Base-by-base conservation (phyloP, 2,329 filamentous ascomycete species). In the Sclerotinia subarctica region DNA sequence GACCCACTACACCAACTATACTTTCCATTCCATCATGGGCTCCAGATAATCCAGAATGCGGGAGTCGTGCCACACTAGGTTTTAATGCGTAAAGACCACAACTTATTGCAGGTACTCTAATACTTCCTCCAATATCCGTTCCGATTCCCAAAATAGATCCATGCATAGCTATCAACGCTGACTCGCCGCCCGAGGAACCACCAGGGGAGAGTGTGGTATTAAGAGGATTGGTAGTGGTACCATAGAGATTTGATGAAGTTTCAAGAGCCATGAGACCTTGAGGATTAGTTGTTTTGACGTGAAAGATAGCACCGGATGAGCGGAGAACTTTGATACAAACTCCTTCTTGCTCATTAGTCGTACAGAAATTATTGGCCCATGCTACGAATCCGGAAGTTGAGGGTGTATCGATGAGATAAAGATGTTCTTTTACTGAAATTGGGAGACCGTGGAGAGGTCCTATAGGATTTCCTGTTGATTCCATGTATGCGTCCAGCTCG, bases 361-460 rank as follows among this genome's bases (percentile, higher is more conserved):
- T 78, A 42, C 80, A 81, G 49, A 69, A 66, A 21, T 63, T 44
- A 26, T 57, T 67, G 80, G 81, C 71, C 79, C 82, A 84, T 4
- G 78, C 76, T 3, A 85, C 77, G 72, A 82, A 86, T 0, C 81
- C 82, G 13, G 80, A 69, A 7, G 68, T 69, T 10, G 68, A 57
- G 1, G 68, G 63, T 15, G 69, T 69, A 13, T 56, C 81, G 58
- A 82, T 83, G 15, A 81, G 74, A 60, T 81, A 80, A 8, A 82
- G 73, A 4, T 78, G 85, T 76, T 89, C 87, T 75, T 90, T 88
- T 51, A 88, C 79, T 0, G 83, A 49, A 26, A 87, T 81, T 0
- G 85, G 85, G 0, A 88, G 78, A 2, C 88, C 88, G 76, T 90
- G 88, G 3, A 91, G 79, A 3, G 88, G 87, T 0, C 88, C 88